Percentiles rank a stretch among this genome's conserved stretches.
These are phyloP conservation scores for Carex myosuroides DNA, from an alignment of 176 grass and related monocot species.

Conservation along the genomic window DNA sequence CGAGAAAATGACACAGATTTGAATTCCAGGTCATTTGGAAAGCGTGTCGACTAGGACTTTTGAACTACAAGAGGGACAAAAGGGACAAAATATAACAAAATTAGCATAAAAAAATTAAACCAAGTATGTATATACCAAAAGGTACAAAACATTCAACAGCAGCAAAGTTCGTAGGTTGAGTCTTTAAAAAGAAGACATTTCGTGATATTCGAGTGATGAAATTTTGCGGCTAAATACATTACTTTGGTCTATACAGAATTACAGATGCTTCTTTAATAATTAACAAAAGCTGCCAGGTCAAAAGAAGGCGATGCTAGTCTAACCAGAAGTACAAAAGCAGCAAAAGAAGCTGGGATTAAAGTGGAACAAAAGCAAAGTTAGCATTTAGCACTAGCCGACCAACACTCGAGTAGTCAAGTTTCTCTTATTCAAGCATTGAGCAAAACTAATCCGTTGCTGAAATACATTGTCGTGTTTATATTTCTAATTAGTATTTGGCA, in stretches of 20 bases:
- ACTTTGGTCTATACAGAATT: neutral
- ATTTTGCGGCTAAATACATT: neutral
- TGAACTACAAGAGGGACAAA: too few relatives aligned
- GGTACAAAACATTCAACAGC: too few relatives aligned
- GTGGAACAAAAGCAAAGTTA: neutral
- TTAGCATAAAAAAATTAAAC: neutral
- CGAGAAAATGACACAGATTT: neutral
- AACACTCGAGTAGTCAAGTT: neutral
- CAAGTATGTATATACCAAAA: neutral
- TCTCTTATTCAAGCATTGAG: neutral
- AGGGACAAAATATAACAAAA: neutral
- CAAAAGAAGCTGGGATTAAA: constrained; percentile 1
- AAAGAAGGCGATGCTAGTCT: neutral
- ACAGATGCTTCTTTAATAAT: neutral
- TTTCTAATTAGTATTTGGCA: neutral
- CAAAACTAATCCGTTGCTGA: neutral
- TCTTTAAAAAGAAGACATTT: neutral
- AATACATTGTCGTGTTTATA: neutral
- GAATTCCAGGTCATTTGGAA: neutral
- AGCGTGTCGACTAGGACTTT: neutral
- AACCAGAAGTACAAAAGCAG: constrained; percentile 10
- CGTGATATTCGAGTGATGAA: neutral
- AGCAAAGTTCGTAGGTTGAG: too few relatives aligned
- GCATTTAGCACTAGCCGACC: neutral
- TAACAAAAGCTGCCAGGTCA: constrained; percentile 16